These are phyloP conservation scores for Flaveria trinervia DNA, from an alignment of 129 eudicot genomes.

Conservation along the genomic window DNA sequence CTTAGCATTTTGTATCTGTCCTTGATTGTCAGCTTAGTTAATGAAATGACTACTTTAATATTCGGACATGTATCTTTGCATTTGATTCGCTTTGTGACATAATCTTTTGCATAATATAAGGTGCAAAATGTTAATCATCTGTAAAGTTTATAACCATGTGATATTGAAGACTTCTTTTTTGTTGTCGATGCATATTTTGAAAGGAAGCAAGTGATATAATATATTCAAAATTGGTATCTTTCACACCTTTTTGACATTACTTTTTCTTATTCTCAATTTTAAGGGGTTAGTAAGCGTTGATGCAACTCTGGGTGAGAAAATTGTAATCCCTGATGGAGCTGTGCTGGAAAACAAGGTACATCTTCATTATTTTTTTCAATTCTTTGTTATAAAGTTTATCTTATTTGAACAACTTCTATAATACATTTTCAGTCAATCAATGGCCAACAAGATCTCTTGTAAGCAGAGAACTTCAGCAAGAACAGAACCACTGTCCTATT, in stretches of 20 bases:
- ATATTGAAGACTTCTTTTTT: neutral
- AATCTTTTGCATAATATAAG: neutral
- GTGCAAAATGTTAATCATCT: neutral
- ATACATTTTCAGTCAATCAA: conserved; percentile 22
- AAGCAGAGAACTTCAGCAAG: conserved; percentile 5
- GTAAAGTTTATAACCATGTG: neutral
- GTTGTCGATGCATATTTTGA: neutral
- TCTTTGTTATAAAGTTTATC: neutral
- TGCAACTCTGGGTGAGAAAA: conserved; percentile 52
- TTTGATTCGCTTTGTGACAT: neutral
- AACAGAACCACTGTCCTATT: neutral
- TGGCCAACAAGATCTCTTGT: conserved; percentile 28
- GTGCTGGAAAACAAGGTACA: conserved; percentile 67
- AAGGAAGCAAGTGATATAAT: neutral
- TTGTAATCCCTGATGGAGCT: conserved; percentile 69
- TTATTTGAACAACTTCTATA: neutral
- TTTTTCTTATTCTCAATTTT: neutral
- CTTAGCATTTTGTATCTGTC: too few species aligned
- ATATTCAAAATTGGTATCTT: neutral
- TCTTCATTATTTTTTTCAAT: neutral
- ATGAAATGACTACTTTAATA: neutral
- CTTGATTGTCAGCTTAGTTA: neutral
- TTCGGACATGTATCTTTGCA: neutral
- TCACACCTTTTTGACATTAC: neutral
- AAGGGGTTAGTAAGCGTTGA: conserved; percentile 63